Evolutionary conservation across 1,284 basidiomycete genomes (phyloP).

Genomic region (Trametes pubescens): DNA sequence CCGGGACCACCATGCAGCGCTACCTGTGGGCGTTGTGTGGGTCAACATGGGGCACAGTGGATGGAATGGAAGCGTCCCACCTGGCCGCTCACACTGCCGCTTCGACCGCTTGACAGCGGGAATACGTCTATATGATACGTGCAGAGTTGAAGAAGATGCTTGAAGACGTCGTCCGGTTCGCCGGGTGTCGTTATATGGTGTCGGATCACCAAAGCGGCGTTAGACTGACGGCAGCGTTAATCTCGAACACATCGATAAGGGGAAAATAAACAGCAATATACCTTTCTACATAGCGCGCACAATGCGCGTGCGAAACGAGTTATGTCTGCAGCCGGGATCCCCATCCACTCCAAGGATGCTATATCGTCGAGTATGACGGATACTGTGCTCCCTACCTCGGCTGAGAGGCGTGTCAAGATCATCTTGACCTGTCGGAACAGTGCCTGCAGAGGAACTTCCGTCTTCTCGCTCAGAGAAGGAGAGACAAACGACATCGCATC

Average conservation of each 20-base stretch:
- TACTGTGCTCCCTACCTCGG: slow-evolving; percentile 21
- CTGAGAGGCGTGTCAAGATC: slow-evolving; percentile 24
- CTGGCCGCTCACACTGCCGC: slow-evolving; percentile 79
- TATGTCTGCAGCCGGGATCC: slow-evolving; percentile 57
- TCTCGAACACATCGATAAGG: not conserved
- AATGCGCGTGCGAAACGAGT: slow-evolving; percentile 66
- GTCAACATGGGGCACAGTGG: not conserved
- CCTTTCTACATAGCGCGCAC: slow-evolving; percentile 61
- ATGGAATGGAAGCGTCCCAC: slow-evolving; percentile 47
- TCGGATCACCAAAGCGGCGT: slow-evolving; percentile 63
- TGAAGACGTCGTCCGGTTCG: slow-evolving; percentile 66
- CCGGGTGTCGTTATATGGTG: slow-evolving; percentile 65
- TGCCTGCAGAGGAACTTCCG: slow-evolving; percentile 40
- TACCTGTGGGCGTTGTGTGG: slow-evolving; percentile 50
- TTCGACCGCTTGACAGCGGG: slow-evolving; percentile 73
- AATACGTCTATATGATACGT: slow-evolving; percentile 74
- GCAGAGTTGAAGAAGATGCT: slow-evolving; percentile 62
- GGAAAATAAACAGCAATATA: slow-evolving; percentile 34
- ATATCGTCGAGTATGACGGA: slow-evolving; percentile 75
- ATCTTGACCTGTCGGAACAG: slow-evolving; percentile 47
- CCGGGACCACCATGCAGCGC: slow-evolving; percentile 66
- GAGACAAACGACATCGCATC: slow-evolving; percentile 49
- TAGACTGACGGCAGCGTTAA: slow-evolving; percentile 44
- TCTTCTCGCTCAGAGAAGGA: slow-evolving; percentile 29
- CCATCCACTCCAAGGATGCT: slow-evolving; percentile 72